Conservation (phyloP, 2,329 filamentous ascomycete genomes). For the Phaeosphaeria sp. region DNA sequence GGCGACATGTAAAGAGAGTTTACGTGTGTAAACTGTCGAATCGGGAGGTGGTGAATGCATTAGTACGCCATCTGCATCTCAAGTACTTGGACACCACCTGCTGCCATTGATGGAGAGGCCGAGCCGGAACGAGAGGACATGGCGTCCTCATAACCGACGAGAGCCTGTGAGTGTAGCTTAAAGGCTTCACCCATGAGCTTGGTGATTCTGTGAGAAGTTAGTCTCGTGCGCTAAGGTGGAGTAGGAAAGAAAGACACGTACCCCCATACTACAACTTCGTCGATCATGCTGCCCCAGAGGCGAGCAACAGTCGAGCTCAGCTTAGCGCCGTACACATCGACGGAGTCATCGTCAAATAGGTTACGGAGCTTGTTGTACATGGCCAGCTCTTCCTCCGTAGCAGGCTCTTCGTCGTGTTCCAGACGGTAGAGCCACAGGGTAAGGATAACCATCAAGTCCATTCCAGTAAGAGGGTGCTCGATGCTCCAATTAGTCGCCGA, state of each 20-base stretch:
- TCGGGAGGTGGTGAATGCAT: background rate
- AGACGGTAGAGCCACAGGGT: conserved; percentile 98
- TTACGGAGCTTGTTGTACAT: conserved; percentile 94
- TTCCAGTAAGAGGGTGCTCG: conserved; percentile 93
- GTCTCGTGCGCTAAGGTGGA: conserved; percentile 28
- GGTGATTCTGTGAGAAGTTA: conserved; percentile 72
- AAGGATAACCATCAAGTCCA: conserved; percentile 97
- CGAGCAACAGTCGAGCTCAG: conserved; percentile 94
- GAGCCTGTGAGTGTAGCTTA: conserved; percentile 92
- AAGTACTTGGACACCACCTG: conserved; percentile 49
- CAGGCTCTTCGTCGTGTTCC: conserved; percentile 96
- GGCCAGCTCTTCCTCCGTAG: conserved; percentile 79
- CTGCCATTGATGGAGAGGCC: conserved; percentile 49
- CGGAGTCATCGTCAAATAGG: conserved; percentile 88
- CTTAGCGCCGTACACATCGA: conserved; percentile 80
- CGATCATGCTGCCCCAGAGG: conserved; percentile 97
- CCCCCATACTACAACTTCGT: conserved; percentile 99
- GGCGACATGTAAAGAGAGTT: conserved; percentile 16
- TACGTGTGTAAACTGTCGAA: background rate
- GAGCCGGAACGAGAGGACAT: conserved; percentile 56
- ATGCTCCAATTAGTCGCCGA: conserved; percentile 99
- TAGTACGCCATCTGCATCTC: conserved; percentile 55
- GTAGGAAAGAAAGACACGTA: conserved; percentile 62
- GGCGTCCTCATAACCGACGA: conserved; percentile 92
- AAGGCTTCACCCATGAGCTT: conserved; percentile 98